These are phyloP conservation scores for Trichopus zeylanicus DNA, from an alignment of 116 monocot genomes.

Conservation along the genomic window DNA sequence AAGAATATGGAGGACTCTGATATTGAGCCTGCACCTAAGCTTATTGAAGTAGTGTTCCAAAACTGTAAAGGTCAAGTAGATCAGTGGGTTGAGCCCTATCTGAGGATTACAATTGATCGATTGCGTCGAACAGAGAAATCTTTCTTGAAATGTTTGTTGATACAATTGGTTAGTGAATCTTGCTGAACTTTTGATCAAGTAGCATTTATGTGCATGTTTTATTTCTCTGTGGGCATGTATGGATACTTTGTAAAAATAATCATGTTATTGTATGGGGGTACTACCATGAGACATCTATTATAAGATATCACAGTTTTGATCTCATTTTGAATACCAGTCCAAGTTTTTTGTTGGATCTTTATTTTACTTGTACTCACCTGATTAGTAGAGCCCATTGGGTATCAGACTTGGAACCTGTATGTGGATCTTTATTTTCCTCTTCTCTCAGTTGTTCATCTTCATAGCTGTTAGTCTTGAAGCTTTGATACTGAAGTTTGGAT, in stretches of 20 bases:
- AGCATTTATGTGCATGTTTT: background rate
- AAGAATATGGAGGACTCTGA: slow-evolving; percentile 84
- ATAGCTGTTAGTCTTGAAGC: too few species aligned
- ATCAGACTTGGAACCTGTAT: too few species aligned
- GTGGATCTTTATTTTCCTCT: too few species aligned
- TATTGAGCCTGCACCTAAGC: slow-evolving; percentile 91
- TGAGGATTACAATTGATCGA: slow-evolving; percentile 59
- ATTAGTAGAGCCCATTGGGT: too few species aligned
- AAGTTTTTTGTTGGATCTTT: too few species aligned
- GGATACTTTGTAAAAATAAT: background rate
- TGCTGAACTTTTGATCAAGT: background rate
- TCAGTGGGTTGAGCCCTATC: slow-evolving; percentile 94
- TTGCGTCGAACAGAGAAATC: slow-evolving; percentile 55
- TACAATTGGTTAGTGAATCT: slow-evolving; percentile 67
- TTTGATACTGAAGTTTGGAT: too few species aligned
- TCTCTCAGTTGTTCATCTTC: too few species aligned
- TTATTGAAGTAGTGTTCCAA: slow-evolving; percentile 95
- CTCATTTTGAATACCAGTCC: too few species aligned
- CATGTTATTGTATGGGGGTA: too few species aligned
- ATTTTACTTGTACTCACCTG: too few species aligned
- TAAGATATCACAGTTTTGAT: too few species aligned
- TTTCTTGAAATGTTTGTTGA: slow-evolving; percentile 70
- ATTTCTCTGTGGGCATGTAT: background rate
- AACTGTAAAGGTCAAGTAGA: slow-evolving; percentile 97
- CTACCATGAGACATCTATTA: too few species aligned